Evolutionary conservation across 768 basidiomycete species (phyloP), one percentile per base, ranked within the genome.

Genomic region (Solioccasus polychromus): DNA sequence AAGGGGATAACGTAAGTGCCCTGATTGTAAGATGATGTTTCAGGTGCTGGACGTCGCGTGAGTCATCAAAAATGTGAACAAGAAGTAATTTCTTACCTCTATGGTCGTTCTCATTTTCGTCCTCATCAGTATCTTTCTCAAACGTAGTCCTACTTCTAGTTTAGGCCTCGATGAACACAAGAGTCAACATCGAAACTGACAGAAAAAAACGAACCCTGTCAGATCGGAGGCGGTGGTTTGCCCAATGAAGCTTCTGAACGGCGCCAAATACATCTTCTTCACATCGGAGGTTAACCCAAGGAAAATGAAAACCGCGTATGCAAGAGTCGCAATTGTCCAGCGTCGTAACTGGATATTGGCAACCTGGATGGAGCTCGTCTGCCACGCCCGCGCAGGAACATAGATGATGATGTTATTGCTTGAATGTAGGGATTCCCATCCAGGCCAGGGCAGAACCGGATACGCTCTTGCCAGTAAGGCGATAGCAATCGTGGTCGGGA

Each of bases 361-460:
- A 11, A 38, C 20, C 34, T 8, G n/a, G 12, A 2, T n/a, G 7
- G 11, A 5, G 12, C 14, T 43, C 3, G 50, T 36, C 25, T 39
- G 45, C 53, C 57, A 58, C 24, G 49, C 42, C 19, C 22, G 29
- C 3, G 50, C 39, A 9, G 47, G 26, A 5, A 58, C 28, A 15
- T 47, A 38, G 18, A 40, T 15, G 19, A 59, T 39, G 18, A 48
- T 23, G 6, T 41, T 18, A 4, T 18, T 51, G 31, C 48, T 45
- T 8, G 47, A 56, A 37, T 59, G 58, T 18, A 51, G 11, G 31
- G 51, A 23, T 24, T n/a, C 25, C 58, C 52, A 54, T 31, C 59
- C 59, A 29, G 52, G 59, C 58, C 58, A 60, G 9, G 52, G 42
- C 1, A 23, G 26, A 4, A 57, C 45, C 17, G 54, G 51, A 35